A percentile compares a stretch with the other conserved stretches of the same genome.
Evolutionary conservation across 176 grass and related monocot genomes (phyloP).

Genomic region (Oropetium thomaeum): DNA sequence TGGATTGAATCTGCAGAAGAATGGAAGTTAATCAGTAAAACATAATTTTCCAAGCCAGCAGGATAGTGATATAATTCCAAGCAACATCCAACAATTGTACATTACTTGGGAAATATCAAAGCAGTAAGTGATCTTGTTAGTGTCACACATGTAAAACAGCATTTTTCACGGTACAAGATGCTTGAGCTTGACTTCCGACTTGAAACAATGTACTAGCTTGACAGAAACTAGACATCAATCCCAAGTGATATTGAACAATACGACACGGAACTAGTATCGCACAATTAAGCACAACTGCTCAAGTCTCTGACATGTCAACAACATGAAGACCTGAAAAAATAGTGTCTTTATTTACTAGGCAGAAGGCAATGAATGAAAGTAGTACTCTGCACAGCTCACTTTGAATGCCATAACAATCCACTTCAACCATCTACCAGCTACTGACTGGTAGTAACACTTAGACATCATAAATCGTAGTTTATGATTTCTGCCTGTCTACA

Average conservation of each 20-base stretch:
- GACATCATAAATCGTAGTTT: background rate
- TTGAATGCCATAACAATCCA: background rate
- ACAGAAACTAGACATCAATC: background rate
- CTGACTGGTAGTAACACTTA: background rate
- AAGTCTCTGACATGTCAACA: background rate
- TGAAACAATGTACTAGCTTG: background rate
- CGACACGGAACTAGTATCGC: background rate
- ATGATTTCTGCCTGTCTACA: background rate
- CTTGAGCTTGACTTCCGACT: background rate
- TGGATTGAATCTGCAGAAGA: conserved; percentile 28
- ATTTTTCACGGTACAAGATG: background rate
- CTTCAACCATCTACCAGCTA: background rate
- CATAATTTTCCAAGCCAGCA: background rate
- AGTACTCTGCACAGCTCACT: background rate
- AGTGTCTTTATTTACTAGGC: background rate
- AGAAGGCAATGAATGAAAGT: background rate
- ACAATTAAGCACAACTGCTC: background rate
- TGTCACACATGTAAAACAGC: background rate
- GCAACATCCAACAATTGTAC: background rate
- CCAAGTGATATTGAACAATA: background rate
- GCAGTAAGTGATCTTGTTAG: background rate
- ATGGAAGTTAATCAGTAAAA: background rate
- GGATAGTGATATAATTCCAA: background rate
- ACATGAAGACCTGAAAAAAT: background rate
- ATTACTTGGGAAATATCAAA: background rate